Evolutionary conservation across 345 rosid genomes (phyloP), one percentile per base, ranked within the genome.

Genomic region (Ailanthus altissimus): DNA sequence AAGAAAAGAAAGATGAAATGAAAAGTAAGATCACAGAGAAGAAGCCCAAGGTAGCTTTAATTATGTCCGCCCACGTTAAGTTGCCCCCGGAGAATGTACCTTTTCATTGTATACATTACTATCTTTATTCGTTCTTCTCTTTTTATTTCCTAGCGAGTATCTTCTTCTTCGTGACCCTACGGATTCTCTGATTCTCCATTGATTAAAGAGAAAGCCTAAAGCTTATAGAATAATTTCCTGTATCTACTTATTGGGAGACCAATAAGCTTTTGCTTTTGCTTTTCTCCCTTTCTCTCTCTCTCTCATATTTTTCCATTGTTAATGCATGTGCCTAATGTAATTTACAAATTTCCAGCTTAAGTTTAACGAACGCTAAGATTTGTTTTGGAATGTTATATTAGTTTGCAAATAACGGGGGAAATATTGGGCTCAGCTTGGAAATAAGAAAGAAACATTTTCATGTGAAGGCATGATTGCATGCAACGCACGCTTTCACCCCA

Each of bases 401-500:
- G 38, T 47, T 45, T 45, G 1, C 59, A 36, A 9, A 20, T 9
- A 36, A 5, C n/a, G 42, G 4, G 18, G 8, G 16, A 21, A 45
- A 18, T 15, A 28, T 8, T 26, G 38, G n/a, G 21, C 10, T 13
- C 15, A 14, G 32, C 4, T 11, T 18, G 0, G n/a, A 43, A 18
- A 14, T 20, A 16, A n/a, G n/a, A 25, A 1, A 38, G 38, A 64
- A 10, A 42, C 5, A 25, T 23, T 16, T 60, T 46, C 76, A 70
- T 72, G 84, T 54, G 83, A 67, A 20, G 21, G 67, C 61, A 84
- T 25, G 79, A 84, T 80, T 74, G 77, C 62, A 76, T 51, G 70
- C 73, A 73, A 32, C 51, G 83, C 87, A 84, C 81, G 84, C 85
- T 71, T 74, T 79, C 83, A 81, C 85, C 83, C 85, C 81, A 79